Percentiles rank a stretch among this genome's conserved stretches.
These are phyloP conservation scores for Sporobolomyces roseus DNA, from an alignment of 768 basidiomycete genomes.

Conservation along the genomic window DNA sequence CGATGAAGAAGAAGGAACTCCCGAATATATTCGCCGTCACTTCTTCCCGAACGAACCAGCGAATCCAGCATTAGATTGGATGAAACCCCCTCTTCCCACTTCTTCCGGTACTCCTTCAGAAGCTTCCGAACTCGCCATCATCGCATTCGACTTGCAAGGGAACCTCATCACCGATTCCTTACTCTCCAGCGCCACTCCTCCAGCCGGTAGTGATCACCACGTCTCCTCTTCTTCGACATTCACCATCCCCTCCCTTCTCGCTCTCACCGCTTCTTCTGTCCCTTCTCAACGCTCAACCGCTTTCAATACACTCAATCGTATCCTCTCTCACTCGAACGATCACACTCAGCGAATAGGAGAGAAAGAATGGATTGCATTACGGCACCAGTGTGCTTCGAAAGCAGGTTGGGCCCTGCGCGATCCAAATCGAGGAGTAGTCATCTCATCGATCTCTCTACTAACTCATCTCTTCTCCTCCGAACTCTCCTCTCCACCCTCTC, in stretches of 20 bases:
- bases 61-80: slow-evolving; percentile 78
- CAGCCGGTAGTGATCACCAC: slow-evolving; percentile 18
- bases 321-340: background rate
- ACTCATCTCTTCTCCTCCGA: background rate
- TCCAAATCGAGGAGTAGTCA: slow-evolving; percentile 13
- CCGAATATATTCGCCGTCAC: slow-evolving; percentile 74
- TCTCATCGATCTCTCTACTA: slow-evolving; percentile 5
- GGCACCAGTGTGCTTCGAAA: background rate
- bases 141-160: slow-evolving; percentile 24
- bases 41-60: slow-evolving; percentile 73
- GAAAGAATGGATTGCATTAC: slow-evolving; percentile 12
- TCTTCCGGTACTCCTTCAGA: too few species aligned
- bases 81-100: slow-evolving; percentile 47
- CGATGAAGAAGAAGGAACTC: slow-evolving; percentile 59
- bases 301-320: slow-evolving; percentile 15
- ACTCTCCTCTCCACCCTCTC: background rate
- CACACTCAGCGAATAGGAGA: background rate
- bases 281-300: slow-evolving; percentile 35
- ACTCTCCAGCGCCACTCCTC: background rate
- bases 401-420: slow-evolving; percentile 23
- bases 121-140: background rate
- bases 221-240: slow-evolving; percentile 22
- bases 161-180: background rate
- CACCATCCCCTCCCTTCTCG: slow-evolving; percentile 29
- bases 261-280: slow-evolving; percentile 35